Evolutionary conservation across 768 basidiomycete genomes (phyloP).

Genomic region (Paxillus rubicundulus): DNA sequence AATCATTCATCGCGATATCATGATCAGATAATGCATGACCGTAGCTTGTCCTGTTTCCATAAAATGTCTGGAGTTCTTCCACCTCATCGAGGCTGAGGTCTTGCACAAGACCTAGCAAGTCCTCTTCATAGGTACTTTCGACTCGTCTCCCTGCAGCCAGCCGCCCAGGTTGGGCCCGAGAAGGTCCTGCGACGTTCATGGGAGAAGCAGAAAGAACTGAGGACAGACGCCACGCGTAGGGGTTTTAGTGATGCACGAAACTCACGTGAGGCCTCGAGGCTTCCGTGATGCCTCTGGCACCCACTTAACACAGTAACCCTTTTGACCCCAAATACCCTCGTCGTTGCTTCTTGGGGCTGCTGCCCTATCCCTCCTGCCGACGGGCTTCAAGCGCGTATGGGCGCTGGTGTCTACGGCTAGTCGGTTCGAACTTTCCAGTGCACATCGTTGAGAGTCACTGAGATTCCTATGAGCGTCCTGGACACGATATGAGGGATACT

Average conservation of each 20-base stretch:
- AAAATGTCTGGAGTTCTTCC: constrained; percentile 16
- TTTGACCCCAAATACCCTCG: no score
- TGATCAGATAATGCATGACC: constrained; percentile 19
- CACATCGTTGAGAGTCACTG: constrained; percentile 28
- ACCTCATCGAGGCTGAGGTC: constrained; percentile 19
- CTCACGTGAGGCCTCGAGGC: no score
- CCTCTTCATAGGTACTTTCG: constrained; percentile 26
- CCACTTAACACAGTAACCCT: no score
- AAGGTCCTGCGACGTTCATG: constrained; percentile 30
- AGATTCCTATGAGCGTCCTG: no score
- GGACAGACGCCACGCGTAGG: no score
- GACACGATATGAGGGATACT: no score
- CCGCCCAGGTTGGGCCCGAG: constrained; percentile 6
- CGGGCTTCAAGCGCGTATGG: no score
- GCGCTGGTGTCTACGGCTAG: background rate
- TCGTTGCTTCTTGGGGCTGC: no score
- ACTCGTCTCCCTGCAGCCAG: constrained; percentile 7
- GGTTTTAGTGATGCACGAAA: no score
- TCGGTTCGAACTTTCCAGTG: no score
- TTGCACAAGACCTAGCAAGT: constrained; percentile 19
- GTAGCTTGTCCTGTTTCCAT: background rate
- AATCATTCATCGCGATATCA: constrained; percentile 24
- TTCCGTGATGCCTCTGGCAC: no score
- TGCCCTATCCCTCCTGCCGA: no score
- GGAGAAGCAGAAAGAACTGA: constrained; percentile 11